A percentile compares a stretch with the other conserved stretches of the same genome.
phyloP scores from a whole-genome alignment of 345 rosid genomes.

The Kandelia obovata region DNA sequence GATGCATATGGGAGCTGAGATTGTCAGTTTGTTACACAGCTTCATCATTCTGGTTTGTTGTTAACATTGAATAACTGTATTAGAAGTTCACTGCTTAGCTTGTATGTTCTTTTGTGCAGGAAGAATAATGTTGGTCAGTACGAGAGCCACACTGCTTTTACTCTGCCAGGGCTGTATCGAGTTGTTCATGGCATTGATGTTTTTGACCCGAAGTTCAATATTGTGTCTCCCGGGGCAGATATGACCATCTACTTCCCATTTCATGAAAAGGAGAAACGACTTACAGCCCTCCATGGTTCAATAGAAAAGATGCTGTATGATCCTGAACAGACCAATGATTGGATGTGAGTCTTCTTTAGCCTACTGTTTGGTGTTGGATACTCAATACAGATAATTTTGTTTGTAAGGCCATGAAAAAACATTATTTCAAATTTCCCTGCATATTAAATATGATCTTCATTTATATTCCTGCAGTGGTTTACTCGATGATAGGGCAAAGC shows the following conservation, averaged over 20 bases:
- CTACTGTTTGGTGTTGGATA: not conserved
- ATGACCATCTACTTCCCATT: conserved; percentile 89
- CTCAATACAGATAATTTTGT: not conserved
- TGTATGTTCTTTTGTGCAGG: conserved; percentile 40
- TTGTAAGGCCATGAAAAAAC: not conserved
- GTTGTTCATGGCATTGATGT: conserved; percentile 97
- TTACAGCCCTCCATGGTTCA: conserved; percentile 76
- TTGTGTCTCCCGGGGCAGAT: conserved; percentile 98
- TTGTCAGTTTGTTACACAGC: not conserved
- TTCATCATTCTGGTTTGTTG: conserved; percentile 4
- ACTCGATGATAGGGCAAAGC: conserved; percentile 71
- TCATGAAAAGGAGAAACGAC: conserved; percentile 55
- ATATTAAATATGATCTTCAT: no score
- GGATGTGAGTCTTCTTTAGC: conserved; percentile 53
- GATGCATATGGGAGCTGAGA: conserved; percentile 1
- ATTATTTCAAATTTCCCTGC: no score
- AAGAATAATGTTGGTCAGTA: conserved; percentile 96
- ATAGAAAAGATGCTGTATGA: conserved; percentile 75
- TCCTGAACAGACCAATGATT: conserved; percentile 72
- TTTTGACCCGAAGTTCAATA: conserved; percentile 96
- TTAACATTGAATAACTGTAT: not conserved
- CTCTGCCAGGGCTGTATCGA: conserved; percentile 88
- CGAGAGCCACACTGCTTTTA: conserved; percentile 89
- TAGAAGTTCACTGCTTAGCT: conserved; percentile 13
- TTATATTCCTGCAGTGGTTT: conserved; percentile 51